Base-by-base conservation (phyloP, 2,329 filamentous ascomycete species). In the Neopestalotiopsis sp. region DNA sequence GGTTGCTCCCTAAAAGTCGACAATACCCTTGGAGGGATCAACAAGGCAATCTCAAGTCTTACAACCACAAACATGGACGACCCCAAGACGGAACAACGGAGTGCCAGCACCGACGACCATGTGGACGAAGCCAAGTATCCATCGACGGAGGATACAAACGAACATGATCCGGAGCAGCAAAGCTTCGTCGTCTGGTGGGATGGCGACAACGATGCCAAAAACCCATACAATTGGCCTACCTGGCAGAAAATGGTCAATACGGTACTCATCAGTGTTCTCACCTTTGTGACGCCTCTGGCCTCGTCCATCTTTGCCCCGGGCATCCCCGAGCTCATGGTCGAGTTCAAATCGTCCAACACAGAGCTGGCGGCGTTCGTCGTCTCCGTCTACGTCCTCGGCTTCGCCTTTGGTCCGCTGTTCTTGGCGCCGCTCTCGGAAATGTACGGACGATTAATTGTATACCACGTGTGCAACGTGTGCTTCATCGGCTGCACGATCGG, bases 371-470 rank as follows among this genome's bases (percentile, higher is more conserved):
- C 69, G 6, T 68, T 70, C 14, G 69, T 70, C 10, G 66, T 70
- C 1, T 70, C 69, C 42, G 66, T 70, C 45, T 70, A 70, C 45
- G 28, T 70, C 24, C 63, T 70, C 10, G 69, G 69, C 6, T 70
- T 70, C 28, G 69, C 69, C 10, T 71, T 69, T 38, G 89, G 89
- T 0, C 89, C 89, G 0, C 79, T 86, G 62, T 69, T 90, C 4
- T 84, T 87, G 67, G 88, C 87, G 0, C 89, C 90, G 0, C 65
- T 90, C 10, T 88, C 84, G 7, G 89, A 92, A 74, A 75, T 88
- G 7, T 89, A 86, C 72, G 88, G 88, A 28, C 84, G 88, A 2
- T 76, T 81, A 13, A 74, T 80, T n/a, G 75, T 89, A 38, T 88
- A 87, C 71, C 80, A 86, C 70, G 66, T 76, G 56, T 82, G 79